A percentile compares a stretch with the other conserved stretches of the same genome.
Conservation (phyloP, 2,329 filamentous ascomycete genomes). For the Cladophialophora bantiana region DNA sequence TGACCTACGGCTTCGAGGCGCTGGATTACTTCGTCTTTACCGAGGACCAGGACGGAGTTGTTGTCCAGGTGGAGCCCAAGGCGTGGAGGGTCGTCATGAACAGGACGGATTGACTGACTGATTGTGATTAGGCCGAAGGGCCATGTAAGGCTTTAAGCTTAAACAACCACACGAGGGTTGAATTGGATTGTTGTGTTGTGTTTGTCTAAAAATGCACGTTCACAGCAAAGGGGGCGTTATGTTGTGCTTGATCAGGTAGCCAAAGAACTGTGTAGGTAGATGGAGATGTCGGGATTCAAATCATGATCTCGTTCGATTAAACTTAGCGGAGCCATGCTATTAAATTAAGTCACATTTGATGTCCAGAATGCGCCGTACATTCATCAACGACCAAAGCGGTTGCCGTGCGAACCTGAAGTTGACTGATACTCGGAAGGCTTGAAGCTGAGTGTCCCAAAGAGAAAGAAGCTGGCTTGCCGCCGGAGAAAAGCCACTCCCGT, state of each 20-base stretch:
- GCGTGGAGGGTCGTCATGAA: slow-evolving; percentile 16
- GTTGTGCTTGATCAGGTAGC: too few species aligned
- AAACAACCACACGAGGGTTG: too few species aligned
- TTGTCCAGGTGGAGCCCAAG: neutral
- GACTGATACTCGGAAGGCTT: neutral
- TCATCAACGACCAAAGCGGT: neutral
- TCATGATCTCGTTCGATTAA: too few species aligned
- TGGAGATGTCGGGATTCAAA: too few species aligned
- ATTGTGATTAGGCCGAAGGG: too few species aligned
- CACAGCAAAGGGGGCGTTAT: too few species aligned
- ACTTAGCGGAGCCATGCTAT: neutral
- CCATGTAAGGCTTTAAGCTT: too few species aligned
- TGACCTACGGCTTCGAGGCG: slow-evolving; percentile 12
- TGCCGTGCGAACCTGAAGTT: too few species aligned
- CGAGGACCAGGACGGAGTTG: neutral
- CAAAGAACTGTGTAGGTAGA: too few species aligned
- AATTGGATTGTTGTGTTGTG: too few species aligned
- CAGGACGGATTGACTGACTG: neutral
- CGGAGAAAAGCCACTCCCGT: neutral
- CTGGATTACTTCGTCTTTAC: slow-evolving; percentile 18
- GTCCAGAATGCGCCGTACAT: neutral
- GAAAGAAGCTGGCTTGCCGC: neutral
- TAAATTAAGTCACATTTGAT: neutral
- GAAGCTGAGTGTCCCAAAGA: neutral
- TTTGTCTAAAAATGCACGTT: too few species aligned